Evolutionary conservation across 2,329 filamentous ascomycete genomes (phyloP), one percentile per base, ranked within the genome.

Genomic region (Beauveria australis): DNA sequence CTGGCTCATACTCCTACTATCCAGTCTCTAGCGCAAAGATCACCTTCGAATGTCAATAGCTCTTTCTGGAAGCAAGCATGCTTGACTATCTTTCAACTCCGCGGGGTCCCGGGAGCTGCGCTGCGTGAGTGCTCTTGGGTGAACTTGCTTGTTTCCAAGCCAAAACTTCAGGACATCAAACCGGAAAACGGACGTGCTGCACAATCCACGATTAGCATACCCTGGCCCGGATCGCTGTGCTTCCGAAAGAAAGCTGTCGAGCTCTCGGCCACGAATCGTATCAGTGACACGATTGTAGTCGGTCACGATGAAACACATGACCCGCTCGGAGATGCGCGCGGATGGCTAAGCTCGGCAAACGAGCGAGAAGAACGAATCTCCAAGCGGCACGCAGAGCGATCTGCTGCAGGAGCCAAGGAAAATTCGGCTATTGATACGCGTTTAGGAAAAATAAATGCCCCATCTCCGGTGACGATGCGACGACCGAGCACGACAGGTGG

Each of bases 201-300:
- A n/a, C 71, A 68, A 10, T 64, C 73, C 3, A 69, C 72, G 3
- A 70, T 76, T 5, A 76, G 73, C 7, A 75, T 84, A 26, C 76
- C 79, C 12, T 85, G 82, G 82, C 83, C 82, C 46, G 75, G 79
- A 2, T 73, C 73, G 19, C 75, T 84, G 1, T 83, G 81, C 64
- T 82, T 82, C 61, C 78, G 79, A 57, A 81, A 79, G 63, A 75
- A 74, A 55, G 69, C 74, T 19, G 69, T 78, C n/a, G 73, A 74
- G 12, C 68, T 76, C 26, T 70, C 70, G n/a, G 71, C 75, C 7
- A 75, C 68, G 41, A 72, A 72, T 40, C 70, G 75, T 7, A 62
- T 76, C 10, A 75, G 76, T 43, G 76, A 79, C 26, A 70, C 69
- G 5, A 63, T 76, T 22, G 61, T 73, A 3, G 71, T 72, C 18